Evolutionary conservation across 768 basidiomycete genomes (phyloP).

Genomic region (Amanita pseudoporphyria): DNA sequence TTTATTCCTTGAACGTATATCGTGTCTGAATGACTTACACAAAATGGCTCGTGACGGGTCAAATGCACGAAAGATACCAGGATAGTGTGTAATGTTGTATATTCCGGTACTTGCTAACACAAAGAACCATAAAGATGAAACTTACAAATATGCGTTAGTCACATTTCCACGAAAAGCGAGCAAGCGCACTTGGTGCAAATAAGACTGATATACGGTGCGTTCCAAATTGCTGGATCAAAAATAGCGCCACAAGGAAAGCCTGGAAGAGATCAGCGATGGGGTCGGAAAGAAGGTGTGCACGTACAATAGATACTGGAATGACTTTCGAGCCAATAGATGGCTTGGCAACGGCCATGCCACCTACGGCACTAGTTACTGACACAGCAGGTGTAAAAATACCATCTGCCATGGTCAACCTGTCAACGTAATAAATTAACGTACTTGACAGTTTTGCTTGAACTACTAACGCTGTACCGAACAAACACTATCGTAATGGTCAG

Average conservation of each 20-base stretch:
- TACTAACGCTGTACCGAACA: constrained; percentile 47
- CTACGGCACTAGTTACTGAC: constrained; percentile 58
- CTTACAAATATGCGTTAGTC: constrained; percentile 15
- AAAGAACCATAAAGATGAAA: constrained; percentile 48
- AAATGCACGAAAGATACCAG: constrained; percentile 55
- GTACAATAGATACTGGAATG: constrained; percentile 49
- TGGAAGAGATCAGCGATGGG: constrained; percentile 11
- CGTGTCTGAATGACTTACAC: constrained; percentile 26
- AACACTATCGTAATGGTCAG: constrained; percentile 24
- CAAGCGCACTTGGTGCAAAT: constrained; percentile 43
- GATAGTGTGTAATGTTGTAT: constrained; percentile 42
- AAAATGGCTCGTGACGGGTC: constrained; percentile 59
- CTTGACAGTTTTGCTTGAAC: background rate
- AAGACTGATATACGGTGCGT: constrained; percentile 38
- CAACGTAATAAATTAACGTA: background rate
- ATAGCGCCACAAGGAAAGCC: constrained; percentile 48
- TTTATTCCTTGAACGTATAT: background rate
- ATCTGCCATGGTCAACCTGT: constrained; percentile 53
- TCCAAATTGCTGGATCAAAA: constrained; percentile 51
- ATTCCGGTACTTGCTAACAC: constrained; percentile 44
- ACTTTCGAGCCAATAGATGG: constrained; percentile 35
- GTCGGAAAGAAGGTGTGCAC: constrained; percentile 8
- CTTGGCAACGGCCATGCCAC: constrained; percentile 56
- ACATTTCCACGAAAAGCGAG: background rate
- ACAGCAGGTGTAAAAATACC: constrained; percentile 64